Evolutionary conservation across 768 basidiomycete genomes (phyloP).

Genomic region (Pleurotus platypus): DNA sequence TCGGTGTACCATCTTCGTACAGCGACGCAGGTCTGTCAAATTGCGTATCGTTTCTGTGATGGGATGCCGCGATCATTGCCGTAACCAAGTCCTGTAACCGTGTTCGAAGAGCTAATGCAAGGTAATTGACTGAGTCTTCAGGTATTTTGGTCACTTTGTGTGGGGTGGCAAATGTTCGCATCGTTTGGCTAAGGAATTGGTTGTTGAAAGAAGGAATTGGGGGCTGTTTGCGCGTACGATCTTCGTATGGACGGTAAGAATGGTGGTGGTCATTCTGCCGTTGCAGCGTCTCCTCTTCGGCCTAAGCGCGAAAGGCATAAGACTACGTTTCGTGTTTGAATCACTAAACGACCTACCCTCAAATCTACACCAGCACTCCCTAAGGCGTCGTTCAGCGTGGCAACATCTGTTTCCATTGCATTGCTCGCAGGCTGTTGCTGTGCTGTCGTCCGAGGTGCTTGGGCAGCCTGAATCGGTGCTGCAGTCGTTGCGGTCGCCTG

Average conservation of each 20-base stretch:
- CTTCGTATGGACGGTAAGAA: conserved; percentile 65
- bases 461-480: neutral
- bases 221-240: conserved; percentile 78
- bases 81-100: conserved; percentile 69
- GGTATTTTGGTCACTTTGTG: conserved; percentile 67
- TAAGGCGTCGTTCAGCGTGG: conserved; percentile 78
- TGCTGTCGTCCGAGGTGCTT: conserved; percentile 19
- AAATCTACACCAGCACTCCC: conserved; percentile 87
- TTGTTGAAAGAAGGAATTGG: conserved; percentile 66
- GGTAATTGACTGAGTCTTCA: conserved; percentile 72
- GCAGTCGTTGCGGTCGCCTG: conserved; percentile 4
- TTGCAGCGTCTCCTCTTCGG: conserved; percentile 82
- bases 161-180: conserved; percentile 62
- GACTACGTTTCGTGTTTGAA: neutral
- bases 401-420: conserved; percentile 63
- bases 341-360: conserved; percentile 42
- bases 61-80: conserved; percentile 63
- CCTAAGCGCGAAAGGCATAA: conserved; percentile 36
- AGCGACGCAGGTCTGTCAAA: conserved; percentile 64
- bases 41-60: conserved; percentile 68
- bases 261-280: conserved; percentile 60
- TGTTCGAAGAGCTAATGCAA: conserved; percentile 74
- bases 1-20: conserved; percentile 66
- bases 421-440: conserved; percentile 25
- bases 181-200: conserved; percentile 57